Evolutionary conservation across 345 rosid species (phyloP), one percentile per base, ranked within the genome.

Genomic region (Eucalyptus urophylla): DNA sequence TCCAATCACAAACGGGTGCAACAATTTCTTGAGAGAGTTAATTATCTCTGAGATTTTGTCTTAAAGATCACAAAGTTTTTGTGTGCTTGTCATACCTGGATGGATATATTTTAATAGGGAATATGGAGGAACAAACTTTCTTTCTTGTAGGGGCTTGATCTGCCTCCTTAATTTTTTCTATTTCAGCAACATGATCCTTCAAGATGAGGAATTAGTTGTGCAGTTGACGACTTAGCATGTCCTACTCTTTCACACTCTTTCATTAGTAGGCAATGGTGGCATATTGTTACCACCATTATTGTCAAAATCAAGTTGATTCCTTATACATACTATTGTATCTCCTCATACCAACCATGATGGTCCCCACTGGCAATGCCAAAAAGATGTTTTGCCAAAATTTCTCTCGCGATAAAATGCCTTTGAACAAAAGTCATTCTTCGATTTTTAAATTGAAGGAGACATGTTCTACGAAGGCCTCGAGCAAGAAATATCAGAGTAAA

Each of bases 401-500:
- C 37, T 29, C 72, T 0, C 4, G 2, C 0, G 1, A 14, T 8
- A 5, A 65, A 13, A n/a, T 29, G 1, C 76, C 37, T 65, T 14
- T 14, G 37, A 62, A 8, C 19, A n/a, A 2, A 62, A 65, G 72
- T 65, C 33, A 1, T 62, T 25, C 29, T 60, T 27, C 7, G 0
- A 12, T 27, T 60, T 60, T 54, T 4, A 19, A 54, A 27, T 60
- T 60, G 29, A 11, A 11, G 31, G 69, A 27, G 15, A 60, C n/a
- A 60, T 29, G 31, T 60, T 60, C 4, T 60, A 29, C 2, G 8
- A 29, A 12, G 31, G 2, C 15, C 4, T 29, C 0, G 1, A 13
- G 0, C 31, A 60, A 6, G 8, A 60, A 60, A 60, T 60, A 60
- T 60, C 69, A 12, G 8, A 1, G 60, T 21, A 54, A 54, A 54